These are phyloP conservation scores for Cynara cardunculus DNA, from an alignment of 129 eudicot genomes.

Conservation along the genomic window DNA sequence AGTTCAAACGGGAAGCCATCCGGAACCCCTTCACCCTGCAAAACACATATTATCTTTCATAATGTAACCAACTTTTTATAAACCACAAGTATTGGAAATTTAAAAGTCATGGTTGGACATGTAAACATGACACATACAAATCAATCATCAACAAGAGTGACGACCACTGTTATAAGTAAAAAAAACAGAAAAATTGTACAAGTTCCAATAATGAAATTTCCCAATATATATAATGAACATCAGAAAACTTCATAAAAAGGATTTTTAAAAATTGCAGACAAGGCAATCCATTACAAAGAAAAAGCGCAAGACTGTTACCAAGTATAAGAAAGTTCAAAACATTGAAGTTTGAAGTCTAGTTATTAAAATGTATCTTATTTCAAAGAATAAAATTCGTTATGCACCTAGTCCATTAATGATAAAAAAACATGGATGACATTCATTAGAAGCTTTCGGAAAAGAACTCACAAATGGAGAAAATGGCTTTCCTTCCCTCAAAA, in stretches of 20 bases:
- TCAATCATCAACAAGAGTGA: neutral
- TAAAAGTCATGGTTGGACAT: neutral
- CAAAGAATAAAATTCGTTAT: neutral
- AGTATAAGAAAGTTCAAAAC: neutral
- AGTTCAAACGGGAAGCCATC: slow-evolving; percentile 68
- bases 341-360: neutral
- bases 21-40: slow-evolving; percentile 58
- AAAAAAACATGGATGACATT: neutral
- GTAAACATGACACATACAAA: too few relatives aligned
- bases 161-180: neutral
- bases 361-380: neutral
- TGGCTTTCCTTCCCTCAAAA: neutral
- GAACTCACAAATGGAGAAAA: neutral
- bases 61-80: neutral
- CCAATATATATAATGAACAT: neutral
- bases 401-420: neutral
- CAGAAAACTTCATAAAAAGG: neutral
- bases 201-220: neutral
- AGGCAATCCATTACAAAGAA: neutral
- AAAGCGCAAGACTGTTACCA: neutral
- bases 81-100: neutral
- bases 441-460: neutral
- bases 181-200: neutral
- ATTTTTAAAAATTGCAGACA: neutral
- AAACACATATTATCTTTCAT: neutral